Evolutionary conservation across 305 asterid genomes (phyloP).

Genomic region (Fraxinus sp.): DNA sequence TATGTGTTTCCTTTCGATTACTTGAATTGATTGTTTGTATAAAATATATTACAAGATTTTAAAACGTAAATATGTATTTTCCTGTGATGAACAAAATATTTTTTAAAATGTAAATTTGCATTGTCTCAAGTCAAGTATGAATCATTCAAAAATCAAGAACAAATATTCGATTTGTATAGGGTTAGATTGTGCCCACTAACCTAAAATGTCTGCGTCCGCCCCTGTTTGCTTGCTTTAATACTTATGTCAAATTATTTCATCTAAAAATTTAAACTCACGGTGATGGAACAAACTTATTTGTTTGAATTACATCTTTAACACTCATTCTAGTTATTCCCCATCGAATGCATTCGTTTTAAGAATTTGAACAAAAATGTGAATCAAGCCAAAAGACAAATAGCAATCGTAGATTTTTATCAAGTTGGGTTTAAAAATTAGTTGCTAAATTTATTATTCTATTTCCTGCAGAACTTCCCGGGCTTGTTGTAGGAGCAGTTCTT

Average conservation of each 20-base stretch:
- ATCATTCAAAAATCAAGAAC: no score
- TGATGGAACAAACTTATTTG: not conserved
- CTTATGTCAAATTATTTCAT: not conserved
- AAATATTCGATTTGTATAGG: no score
- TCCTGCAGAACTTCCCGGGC: conserved; percentile 47
- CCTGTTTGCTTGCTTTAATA: no score
- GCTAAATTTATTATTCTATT: not conserved
- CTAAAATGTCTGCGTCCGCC: no score
- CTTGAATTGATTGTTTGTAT: no score
- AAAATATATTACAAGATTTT: no score
- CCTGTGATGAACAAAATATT: no score
- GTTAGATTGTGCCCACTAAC: no score
- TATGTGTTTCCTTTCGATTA: no score
- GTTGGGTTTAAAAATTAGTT: not conserved
- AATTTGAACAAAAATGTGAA: not conserved
- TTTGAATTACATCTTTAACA: not conserved
- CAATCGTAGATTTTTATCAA: not conserved
- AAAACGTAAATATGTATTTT: no score
- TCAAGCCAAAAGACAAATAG: not conserved
- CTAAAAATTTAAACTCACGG: not conserved
- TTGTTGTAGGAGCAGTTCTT: conserved; percentile 56
- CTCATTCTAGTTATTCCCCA: not conserved
- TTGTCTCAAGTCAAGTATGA: no score
- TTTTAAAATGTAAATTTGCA: no score
- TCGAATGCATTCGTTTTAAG: not conserved